Percentiles rank a stretch among this genome's conserved stretches.
Evolutionary conservation across 1,139 yeast species (phyloP).

Genomic region (Blastobotrys indianensis): DNA sequence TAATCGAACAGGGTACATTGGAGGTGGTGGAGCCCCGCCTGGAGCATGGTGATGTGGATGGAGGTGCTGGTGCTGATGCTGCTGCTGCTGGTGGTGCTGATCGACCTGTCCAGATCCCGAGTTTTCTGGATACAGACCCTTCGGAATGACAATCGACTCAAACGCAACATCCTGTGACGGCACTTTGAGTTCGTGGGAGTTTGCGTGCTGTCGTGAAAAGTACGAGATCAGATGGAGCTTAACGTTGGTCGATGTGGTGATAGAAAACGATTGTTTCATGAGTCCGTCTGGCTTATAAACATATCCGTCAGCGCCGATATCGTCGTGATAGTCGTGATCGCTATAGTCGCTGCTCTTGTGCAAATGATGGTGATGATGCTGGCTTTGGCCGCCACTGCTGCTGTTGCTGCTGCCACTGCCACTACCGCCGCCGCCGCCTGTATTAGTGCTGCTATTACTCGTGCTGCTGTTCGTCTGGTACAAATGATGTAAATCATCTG

Average conservation of each 20-base stretch:
- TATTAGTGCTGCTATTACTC: not conserved
- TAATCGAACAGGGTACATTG: not conserved
- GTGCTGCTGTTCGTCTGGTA: not conserved
- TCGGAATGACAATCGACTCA: constrained; percentile 34
- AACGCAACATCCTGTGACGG: constrained; percentile 41
- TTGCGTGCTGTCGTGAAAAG: constrained; percentile 30
- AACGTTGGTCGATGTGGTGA: constrained; percentile 46
- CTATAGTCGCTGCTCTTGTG: constrained; percentile 5
- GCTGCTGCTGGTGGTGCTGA: constrained; percentile 11
- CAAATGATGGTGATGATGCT: not conserved
- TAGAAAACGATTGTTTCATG: constrained; percentile 55
- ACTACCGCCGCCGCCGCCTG: too few species aligned
- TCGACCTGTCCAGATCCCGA: constrained; percentile 12
- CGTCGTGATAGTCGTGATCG: constrained; percentile 16
- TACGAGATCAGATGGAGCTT: constrained; percentile 56
- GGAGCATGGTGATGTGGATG: constrained; percentile 8
- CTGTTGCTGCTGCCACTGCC: too few species aligned
- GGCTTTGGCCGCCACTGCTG: not conserved
- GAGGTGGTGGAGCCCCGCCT: not conserved
- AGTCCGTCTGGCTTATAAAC: constrained; percentile 46
- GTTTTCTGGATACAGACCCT: constrained; percentile 38
- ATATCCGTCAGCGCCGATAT: constrained; percentile 28
- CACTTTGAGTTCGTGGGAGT: constrained; percentile 23
- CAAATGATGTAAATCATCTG: not conserved
- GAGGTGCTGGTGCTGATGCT: constrained; percentile 9